phyloP scores from a whole-genome alignment of 2,329 filamentous ascomycete species.

The Colletotrichum navitas region DNA sequence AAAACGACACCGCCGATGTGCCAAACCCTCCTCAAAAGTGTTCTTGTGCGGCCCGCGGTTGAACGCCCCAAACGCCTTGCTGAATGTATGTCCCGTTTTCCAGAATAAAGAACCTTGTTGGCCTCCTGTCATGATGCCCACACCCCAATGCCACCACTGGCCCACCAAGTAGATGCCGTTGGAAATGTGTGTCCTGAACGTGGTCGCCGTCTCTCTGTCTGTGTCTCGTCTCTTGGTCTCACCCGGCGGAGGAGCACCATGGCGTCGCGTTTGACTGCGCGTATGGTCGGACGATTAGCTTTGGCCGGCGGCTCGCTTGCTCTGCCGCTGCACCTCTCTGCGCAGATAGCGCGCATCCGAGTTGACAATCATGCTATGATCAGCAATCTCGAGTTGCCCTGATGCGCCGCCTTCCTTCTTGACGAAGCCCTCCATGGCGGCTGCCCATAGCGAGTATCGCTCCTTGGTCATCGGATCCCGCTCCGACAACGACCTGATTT shows the following conservation, averaged over 20 bases:
- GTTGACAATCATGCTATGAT: slow-evolving; percentile 75
- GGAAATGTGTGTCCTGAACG: background rate
- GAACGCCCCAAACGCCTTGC: slow-evolving; percentile 31
- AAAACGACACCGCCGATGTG: background rate
- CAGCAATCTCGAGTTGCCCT: slow-evolving; percentile 65
- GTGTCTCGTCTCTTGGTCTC: background rate
- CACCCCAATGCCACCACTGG: no score
- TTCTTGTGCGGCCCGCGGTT: background rate
- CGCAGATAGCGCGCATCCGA: slow-evolving; percentile 65
- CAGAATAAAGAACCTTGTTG: background rate
- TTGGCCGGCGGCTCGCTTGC: slow-evolving; percentile 53
- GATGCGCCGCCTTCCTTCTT: slow-evolving; percentile 52
- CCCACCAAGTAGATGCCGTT: background rate
- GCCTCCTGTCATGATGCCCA: background rate
- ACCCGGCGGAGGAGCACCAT: background rate
- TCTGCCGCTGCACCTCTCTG: slow-evolving; percentile 64
- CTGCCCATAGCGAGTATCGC: slow-evolving; percentile 71
- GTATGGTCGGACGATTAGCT: slow-evolving; percentile 11
- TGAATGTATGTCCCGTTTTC: slow-evolving; percentile 23
- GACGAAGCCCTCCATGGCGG: slow-evolving; percentile 70
- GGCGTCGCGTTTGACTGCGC: background rate
- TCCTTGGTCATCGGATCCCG: slow-evolving; percentile 65
- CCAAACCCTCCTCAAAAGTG: background rate
- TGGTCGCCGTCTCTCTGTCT: background rate
- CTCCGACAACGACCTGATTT: slow-evolving; percentile 68